Evolutionary conservation across 768 basidiomycete species (phyloP).

Genomic region (Mycena polygramma): DNA sequence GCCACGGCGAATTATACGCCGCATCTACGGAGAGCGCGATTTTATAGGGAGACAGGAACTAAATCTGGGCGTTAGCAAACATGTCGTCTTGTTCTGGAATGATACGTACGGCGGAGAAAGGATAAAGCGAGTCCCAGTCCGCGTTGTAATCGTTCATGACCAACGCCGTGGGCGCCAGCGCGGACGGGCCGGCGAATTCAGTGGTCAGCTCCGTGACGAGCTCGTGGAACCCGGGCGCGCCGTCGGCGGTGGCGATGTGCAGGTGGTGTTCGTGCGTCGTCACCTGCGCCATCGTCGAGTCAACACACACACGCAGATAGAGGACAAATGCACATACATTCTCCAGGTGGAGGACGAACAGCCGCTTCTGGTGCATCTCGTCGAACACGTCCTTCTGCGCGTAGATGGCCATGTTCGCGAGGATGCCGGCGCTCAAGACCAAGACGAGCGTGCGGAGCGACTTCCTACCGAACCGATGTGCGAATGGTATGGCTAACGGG

Average conservation of each 20-base stretch:
- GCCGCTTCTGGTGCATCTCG: conserved; percentile 85
- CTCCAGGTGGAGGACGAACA: conserved; percentile 88
- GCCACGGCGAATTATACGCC: conserved; percentile 66
- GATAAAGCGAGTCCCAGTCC: conserved; percentile 92
- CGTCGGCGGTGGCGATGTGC: conserved; percentile 87
- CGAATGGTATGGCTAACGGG: conserved; percentile 77
- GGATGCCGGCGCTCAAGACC: conserved; percentile 60
- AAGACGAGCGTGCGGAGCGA: conserved; percentile 56
- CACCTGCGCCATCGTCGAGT: conserved; percentile 62
- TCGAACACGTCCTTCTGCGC: conserved; percentile 78
- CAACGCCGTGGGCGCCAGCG: conserved; percentile 55
- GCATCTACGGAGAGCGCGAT: conserved; percentile 70
- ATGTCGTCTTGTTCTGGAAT: background rate
- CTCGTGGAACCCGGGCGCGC: conserved; percentile 78
- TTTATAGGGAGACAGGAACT: conserved; percentile 91
- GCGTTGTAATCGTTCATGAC: conserved; percentile 82
- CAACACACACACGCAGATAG: conserved; percentile 2
- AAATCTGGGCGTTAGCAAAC: conserved; percentile 32
- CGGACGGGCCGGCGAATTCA: conserved; percentile 65
- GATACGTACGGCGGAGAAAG: conserved; percentile 76
- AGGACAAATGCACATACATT: conserved; percentile 68
- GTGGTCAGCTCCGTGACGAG: conserved; percentile 73
- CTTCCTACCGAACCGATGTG: conserved; percentile 73
- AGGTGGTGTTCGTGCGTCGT: conserved; percentile 79
- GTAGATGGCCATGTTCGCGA: conserved; percentile 71